Evolutionary conservation across 1,284 basidiomycete genomes (phyloP).

Genomic region (Sporisorium scitamineum): DNA sequence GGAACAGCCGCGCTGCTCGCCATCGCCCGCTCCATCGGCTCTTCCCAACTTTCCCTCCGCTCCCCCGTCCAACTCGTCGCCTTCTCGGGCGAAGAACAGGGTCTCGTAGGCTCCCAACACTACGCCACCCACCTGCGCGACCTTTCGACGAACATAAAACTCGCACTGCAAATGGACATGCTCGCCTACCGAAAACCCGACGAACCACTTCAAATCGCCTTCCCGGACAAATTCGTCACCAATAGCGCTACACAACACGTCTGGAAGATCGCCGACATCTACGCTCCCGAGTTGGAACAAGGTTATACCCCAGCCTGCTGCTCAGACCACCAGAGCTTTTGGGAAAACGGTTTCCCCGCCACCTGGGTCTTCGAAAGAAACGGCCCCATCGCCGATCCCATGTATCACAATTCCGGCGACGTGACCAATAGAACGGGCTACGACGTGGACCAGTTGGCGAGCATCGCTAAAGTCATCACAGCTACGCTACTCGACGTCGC

Average conservation of each 20-base stretch:
- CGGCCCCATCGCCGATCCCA: slow-evolving; percentile 67
- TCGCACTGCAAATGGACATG: slow-evolving; percentile 63
- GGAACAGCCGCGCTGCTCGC: slow-evolving; percentile 61
- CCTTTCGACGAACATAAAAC: slow-evolving; percentile 14
- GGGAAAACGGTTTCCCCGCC: slow-evolving; percentile 47
- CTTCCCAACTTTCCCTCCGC: slow-evolving; percentile 26
- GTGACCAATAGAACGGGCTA: slow-evolving; percentile 59
- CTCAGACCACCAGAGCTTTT: slow-evolving; percentile 68
- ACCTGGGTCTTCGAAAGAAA: slow-evolving; percentile 69
- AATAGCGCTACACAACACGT: slow-evolving; percentile 52
- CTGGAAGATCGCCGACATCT: slow-evolving; percentile 59
- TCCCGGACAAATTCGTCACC: slow-evolving; percentile 65
- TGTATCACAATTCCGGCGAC: slow-evolving; percentile 68
- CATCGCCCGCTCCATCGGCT: slow-evolving; percentile 57
- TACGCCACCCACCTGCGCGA: slow-evolving; percentile 37
- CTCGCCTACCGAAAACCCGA: slow-evolving; percentile 58
- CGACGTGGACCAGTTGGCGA: slow-evolving; percentile 63
- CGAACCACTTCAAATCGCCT: slow-evolving; percentile 67
- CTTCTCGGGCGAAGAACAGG: slow-evolving; percentile 70
- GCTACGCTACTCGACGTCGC: slow-evolving; percentile 53
- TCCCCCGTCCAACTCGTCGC: slow-evolving; percentile 64
- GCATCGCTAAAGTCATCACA: slow-evolving; percentile 61
- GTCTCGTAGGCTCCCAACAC: slow-evolving; percentile 51
- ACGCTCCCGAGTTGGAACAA: slow-evolving; percentile 56
- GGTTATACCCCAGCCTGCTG: slow-evolving; percentile 67